phyloP scores from a whole-genome alignment of 2,329 filamentous ascomycete genomes.

The Epichloe amarillans region DNA sequence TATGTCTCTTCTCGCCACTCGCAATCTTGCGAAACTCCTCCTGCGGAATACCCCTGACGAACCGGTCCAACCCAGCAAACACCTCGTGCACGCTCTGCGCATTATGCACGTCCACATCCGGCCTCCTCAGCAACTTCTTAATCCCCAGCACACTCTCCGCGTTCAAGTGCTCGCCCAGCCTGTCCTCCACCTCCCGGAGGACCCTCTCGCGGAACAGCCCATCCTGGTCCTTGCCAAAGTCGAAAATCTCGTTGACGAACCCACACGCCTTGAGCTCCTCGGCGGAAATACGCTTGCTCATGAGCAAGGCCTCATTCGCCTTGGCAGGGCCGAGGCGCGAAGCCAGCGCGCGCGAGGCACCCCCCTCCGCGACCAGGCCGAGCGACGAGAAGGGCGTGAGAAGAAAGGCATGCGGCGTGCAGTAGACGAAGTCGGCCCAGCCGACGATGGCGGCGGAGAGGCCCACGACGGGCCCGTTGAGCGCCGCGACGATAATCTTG shows the following conservation, averaged over 20 bases:
- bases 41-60: slow-evolving; percentile 69
- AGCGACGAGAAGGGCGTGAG: slow-evolving; percentile 86
- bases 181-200: slow-evolving; percentile 65
- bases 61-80: slow-evolving; percentile 71
- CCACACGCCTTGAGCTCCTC: slow-evolving; percentile 63
- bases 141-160: slow-evolving; percentile 69
- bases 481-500: slow-evolving; percentile 80
- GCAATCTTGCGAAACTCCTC: slow-evolving; percentile 79
- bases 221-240: slow-evolving; percentile 44
- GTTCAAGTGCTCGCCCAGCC: slow-evolving; percentile 66
- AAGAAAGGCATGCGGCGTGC: slow-evolving; percentile 65
- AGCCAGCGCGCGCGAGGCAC: slow-evolving; percentile 65
- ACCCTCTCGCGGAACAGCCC: slow-evolving; percentile 59
- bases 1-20: slow-evolving; percentile 83
- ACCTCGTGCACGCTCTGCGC: slow-evolving; percentile 71
- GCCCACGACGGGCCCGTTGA: slow-evolving; percentile 86
- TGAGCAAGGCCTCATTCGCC: slow-evolving; percentile 86
- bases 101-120: slow-evolving; percentile 61
- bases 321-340: slow-evolving; percentile 65
- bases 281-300: slow-evolving; percentile 64
- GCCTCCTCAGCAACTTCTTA: slow-evolving; percentile 68
- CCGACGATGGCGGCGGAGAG: slow-evolving; percentile 73
- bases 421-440: slow-evolving; percentile 88
- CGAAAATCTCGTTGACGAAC: slow-evolving; percentile 77
- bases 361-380: slow-evolving; percentile 76